These are phyloP conservation scores for Ilex paraguariensis DNA, from an alignment of 305 asterid genomes.

Conservation along the genomic window DNA sequence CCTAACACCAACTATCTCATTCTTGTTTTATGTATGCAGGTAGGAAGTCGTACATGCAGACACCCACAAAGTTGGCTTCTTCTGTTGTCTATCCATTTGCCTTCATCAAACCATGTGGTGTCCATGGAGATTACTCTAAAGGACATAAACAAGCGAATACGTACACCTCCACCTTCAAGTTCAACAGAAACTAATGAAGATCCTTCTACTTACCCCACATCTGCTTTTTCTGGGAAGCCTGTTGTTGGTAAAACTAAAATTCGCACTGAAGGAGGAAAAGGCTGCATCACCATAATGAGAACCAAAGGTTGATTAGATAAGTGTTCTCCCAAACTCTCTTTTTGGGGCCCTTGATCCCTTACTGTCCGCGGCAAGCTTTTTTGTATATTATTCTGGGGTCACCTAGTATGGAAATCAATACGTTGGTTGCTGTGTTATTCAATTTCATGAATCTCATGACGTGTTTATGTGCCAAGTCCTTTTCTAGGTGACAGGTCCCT, in stretches of 20 bases:
- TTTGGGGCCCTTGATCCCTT: background rate
- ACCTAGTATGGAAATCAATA: background rate
- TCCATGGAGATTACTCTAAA: constrained; percentile 34
- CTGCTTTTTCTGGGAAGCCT: constrained; percentile 36
- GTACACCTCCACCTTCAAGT: constrained; percentile 12
- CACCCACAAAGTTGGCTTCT: constrained; percentile 12
- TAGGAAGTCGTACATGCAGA: constrained; percentile 14
- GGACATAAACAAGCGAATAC: constrained; percentile 29
- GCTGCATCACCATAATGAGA: constrained; percentile 36
- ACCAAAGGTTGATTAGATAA: constrained; percentile 24
- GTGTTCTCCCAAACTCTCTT: background rate
- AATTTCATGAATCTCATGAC: no score
- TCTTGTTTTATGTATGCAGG: constrained; percentile 15
- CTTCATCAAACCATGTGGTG: constrained; percentile 27
- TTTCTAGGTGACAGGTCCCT: no score
- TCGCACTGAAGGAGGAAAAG: constrained; percentile 31
- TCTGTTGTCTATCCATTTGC: constrained; percentile 30
- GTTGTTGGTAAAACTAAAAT: constrained; percentile 28
- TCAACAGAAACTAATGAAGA: constrained; percentile 11
- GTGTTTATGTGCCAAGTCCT: no score
- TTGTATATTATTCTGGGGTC: background rate
- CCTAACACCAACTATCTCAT: background rate
- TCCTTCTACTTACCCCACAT: constrained; percentile 22
- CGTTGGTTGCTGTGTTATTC: no score
- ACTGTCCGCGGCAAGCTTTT: background rate